Conservation (phyloP, 164 flowering plant species). For the Cinnamomum micranthum region DNA sequence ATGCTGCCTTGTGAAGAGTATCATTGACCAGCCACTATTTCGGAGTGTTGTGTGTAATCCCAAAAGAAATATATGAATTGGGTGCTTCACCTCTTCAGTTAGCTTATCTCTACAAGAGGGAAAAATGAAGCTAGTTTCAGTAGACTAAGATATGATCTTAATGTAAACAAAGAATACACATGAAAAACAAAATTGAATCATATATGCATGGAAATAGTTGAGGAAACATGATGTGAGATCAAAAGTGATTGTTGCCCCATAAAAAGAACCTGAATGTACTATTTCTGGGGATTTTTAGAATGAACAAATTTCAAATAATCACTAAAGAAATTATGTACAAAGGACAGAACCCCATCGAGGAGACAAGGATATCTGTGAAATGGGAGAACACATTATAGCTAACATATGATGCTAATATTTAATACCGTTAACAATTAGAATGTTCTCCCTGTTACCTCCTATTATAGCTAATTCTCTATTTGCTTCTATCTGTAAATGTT, state of each 20-base stretch:
- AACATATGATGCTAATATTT: no score
- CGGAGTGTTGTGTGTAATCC: slow-evolving; percentile 36
- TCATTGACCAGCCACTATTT: slow-evolving; percentile 46
- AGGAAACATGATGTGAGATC: background rate
- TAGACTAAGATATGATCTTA: background rate
- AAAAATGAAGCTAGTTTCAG: background rate
- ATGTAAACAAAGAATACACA: background rate
- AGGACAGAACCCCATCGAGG: no score
- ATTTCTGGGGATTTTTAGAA: background rate
- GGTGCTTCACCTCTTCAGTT: slow-evolving; percentile 23
- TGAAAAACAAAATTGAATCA: background rate
- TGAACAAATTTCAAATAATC: no score
- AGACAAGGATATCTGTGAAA: no score
- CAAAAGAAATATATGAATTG: slow-evolving; percentile 18
- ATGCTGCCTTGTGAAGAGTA: slow-evolving; percentile 48
- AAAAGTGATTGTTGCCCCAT: background rate
- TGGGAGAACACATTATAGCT: no score
- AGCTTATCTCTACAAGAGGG: slow-evolving; percentile 10
- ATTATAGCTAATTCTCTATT: no score
- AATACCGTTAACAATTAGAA: no score
- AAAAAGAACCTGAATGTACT: background rate
- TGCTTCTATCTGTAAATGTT: no score
- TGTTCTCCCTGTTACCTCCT: no score
- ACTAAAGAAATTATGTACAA: no score
- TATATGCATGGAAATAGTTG: background rate